These are phyloP conservation scores for Fusarium pilosicola DNA, from an alignment of 2,329 filamentous ascomycete genomes.

Conservation along the genomic window DNA sequence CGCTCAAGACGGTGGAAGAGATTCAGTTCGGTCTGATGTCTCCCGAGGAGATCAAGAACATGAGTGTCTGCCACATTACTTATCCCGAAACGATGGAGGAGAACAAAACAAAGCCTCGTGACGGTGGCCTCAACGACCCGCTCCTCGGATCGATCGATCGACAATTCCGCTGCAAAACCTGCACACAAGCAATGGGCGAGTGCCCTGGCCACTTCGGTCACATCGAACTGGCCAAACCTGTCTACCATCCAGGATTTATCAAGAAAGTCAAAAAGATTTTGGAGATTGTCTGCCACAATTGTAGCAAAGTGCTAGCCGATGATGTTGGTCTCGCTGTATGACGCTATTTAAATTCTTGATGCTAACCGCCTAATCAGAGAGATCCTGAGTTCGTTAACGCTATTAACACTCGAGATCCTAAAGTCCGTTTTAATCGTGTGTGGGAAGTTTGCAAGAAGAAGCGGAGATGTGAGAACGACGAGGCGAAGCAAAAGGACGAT, in stretches of 20 bases:
- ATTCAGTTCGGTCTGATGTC: constrained; percentile 99
- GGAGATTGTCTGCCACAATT: constrained; percentile 99
- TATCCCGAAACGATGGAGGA: constrained; percentile 99
- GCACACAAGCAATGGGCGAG: constrained; percentile 92
- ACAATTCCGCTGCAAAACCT: constrained; percentile 95
- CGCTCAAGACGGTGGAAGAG: constrained; percentile 97
- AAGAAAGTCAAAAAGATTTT: constrained; percentile 99
- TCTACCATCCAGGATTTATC: constrained; percentile 95
- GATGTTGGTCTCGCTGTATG: constrained; percentile 83
- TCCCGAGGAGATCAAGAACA: constrained; percentile 98
- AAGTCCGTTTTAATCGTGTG: constrained; percentile 91
- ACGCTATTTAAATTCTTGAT: constrained; percentile 64
- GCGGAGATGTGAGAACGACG: constrained; percentile 82
- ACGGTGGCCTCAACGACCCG: constrained; percentile 93
- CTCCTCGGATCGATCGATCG: constrained; percentile 96
- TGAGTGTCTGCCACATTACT: constrained; percentile 95
- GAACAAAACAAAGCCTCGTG: constrained; percentile 87
- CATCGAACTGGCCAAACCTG: constrained; percentile 95
- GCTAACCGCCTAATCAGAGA: constrained; percentile 75
- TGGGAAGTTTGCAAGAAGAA: constrained; percentile 94
- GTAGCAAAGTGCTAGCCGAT: constrained; percentile 96
- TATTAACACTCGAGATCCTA: constrained; percentile 87
- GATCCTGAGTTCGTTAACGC: constrained; percentile 86
- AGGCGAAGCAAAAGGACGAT: constrained; percentile 74
- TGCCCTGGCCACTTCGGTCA: constrained; percentile 99